Evolutionary conservation across 148 eudicot genomes (phyloP), one percentile per base, ranked within the genome.

Genomic region (Hydrangea macrophylla): DNA sequence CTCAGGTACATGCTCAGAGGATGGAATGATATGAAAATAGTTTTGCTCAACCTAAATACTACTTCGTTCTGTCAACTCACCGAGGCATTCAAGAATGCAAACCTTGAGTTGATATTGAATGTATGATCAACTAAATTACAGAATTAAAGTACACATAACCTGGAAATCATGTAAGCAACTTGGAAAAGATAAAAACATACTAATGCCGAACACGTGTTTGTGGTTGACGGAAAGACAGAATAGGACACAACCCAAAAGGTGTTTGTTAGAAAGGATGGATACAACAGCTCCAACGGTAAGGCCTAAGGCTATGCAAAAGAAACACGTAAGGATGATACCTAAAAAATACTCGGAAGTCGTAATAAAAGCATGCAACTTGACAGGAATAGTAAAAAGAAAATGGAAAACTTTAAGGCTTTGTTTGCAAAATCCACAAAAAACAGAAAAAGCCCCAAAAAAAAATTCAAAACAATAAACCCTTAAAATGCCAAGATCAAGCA

Each of bases 201-300:
- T 53, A n/a, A n/a, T 2, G 48, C 27, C 2, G 53, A 24, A 62
- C 61, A 93, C 98, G 92, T 88, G 98, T 73, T 93, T 93, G 77
- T 93, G 96, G 82, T 88, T 93, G 70, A 93, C 81, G 66, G 96
- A 92, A 56, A 81, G 82, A 70, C 83, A 56, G 72, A 90, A 93
- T 62, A 93, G 78, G 57, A 85, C 75, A 77, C 89, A 88, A 36
- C 88, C 96, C 26, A 86, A 73, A 64, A 88, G 80, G 71, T 93
- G 96, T 77, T 78, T 78, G 77, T 76, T 74, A 53, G 90, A 82
- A 42, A 93, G 54, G 70, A 90, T 70, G 42, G 96, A 90, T 2
- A 96, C 92, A 60, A 82, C 79, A 73, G 96, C 98, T 25, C 86
- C 96, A 59, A 85, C 62, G 70, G 90, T 83, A 73, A 93, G 83